A percentile compares a stretch with the other conserved stretches of the same genome.
Conservation (phyloP, 176 grass and related monocot genomes). For the Olyra latifolia region DNA sequence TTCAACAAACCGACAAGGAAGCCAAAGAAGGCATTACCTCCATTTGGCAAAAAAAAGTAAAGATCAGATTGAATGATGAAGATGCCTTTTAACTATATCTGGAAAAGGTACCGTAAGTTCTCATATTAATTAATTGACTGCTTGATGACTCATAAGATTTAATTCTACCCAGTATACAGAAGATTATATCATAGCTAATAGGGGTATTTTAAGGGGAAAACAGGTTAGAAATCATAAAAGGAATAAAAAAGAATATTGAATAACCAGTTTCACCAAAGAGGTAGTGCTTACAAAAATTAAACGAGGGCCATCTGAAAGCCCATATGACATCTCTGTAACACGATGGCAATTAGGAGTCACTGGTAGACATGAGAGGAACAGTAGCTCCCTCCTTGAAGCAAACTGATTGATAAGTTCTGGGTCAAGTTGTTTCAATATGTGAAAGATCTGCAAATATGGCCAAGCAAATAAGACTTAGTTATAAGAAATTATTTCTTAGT, state of each 20-base stretch:
- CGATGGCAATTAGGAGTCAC: slow-evolving; percentile 86
- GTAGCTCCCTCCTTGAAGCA: slow-evolving; percentile 56
- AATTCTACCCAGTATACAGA: slow-evolving; percentile 22
- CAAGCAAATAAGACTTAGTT: slow-evolving; percentile 20
- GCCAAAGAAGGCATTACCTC: slow-evolving; percentile 1
- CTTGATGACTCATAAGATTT: slow-evolving; percentile 30
- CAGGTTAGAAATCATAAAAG: slow-evolving; percentile 8
- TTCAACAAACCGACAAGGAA: slow-evolving; percentile 20
- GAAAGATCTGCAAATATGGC: slow-evolving; percentile 65
- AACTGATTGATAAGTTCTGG: slow-evolving; percentile 68
- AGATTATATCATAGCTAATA: slow-evolving; percentile 1
- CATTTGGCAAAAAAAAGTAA: slow-evolving; percentile 21
- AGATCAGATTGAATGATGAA: neutral
- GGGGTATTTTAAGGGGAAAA: slow-evolving; percentile 11
- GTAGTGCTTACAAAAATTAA: slow-evolving; percentile 77
- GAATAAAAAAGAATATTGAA: neutral
- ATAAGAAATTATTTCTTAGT: neutral
- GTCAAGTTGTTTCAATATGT: slow-evolving; percentile 70
- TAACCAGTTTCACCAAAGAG: neutral
- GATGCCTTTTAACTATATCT: slow-evolving; percentile 16
- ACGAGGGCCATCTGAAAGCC: slow-evolving; percentile 68
- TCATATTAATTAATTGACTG: slow-evolving; percentile 14
- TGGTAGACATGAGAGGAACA: slow-evolving; percentile 79
- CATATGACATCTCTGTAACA: slow-evolving; percentile 59
- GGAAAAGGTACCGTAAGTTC: slow-evolving; percentile 1